phyloP scores from a whole-genome alignment of 1,139 yeast genomes.

The Meyerozyma athensensis region DNA sequence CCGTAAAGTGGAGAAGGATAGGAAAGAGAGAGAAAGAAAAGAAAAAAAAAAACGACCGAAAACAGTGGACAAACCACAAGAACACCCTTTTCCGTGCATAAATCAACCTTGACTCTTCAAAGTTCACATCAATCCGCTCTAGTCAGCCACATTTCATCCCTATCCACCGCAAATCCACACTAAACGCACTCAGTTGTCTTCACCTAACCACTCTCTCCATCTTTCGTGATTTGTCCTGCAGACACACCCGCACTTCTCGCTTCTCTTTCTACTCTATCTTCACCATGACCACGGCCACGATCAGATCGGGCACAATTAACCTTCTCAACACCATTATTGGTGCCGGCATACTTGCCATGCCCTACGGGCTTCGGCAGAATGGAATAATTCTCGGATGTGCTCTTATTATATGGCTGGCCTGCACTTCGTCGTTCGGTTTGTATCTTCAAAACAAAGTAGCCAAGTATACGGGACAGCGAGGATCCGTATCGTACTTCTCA shows the following conservation, averaged over 20 bases:
- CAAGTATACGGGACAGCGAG: slow-evolving; percentile 44
- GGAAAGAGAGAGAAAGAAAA: too few relatives aligned
- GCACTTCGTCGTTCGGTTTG: slow-evolving; percentile 49
- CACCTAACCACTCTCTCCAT: neutral
- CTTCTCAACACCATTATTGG: slow-evolving; percentile 52
- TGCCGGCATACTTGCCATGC: slow-evolving; percentile 57
- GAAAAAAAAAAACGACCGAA: too few relatives aligned
- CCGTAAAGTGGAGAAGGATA: too few relatives aligned
- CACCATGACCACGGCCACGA: slow-evolving; percentile 28
- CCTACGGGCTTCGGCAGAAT: slow-evolving; percentile 48
- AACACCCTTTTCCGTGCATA: too few relatives aligned
- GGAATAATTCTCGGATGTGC: slow-evolving; percentile 46
- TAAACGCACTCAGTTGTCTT: too few relatives aligned
- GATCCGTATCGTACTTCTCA: slow-evolving; percentile 49
- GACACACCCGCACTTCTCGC: neutral
- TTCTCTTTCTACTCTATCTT: neutral
- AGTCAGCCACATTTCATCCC: too few relatives aligned
- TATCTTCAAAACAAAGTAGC: slow-evolving; percentile 49
- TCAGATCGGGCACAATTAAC: slow-evolving; percentile 48
- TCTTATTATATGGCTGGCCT: slow-evolving; percentile 43
- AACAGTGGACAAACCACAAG: too few relatives aligned
- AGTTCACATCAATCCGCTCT: too few relatives aligned
- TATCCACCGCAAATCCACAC: too few relatives aligned
- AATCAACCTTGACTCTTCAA: too few relatives aligned
- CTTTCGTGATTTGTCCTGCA: neutral